Conservation (phyloP, 1,284 basidiomycete genomes). For the Coniophora puteana region DNA sequence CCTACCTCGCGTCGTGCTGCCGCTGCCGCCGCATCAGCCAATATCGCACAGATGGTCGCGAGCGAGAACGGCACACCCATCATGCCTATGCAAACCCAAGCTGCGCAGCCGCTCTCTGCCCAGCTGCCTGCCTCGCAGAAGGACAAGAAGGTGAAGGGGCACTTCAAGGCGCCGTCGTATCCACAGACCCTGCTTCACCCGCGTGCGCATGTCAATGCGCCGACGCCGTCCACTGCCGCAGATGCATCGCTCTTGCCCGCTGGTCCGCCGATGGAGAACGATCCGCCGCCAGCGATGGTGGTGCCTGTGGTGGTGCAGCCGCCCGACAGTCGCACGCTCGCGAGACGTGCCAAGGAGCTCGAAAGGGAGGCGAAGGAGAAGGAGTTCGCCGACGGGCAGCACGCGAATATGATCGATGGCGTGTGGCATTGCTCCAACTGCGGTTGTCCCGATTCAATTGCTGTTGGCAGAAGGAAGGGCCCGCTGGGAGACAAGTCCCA, state of each 20-base stretch:
- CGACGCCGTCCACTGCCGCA: slow-evolving; percentile 62
- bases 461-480: slow-evolving; percentile 82
- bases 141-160: slow-evolving; percentile 66
- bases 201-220: slow-evolving; percentile 52
- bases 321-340: slow-evolving; percentile 43
- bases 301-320: slow-evolving; percentile 31
- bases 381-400: slow-evolving; percentile 78
- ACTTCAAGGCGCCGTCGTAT: slow-evolving; percentile 68
- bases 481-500: slow-evolving; percentile 88
- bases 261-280: slow-evolving; percentile 41
- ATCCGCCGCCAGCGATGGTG: slow-evolving; percentile 40
- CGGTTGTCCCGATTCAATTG: slow-evolving; percentile 83
- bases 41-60: slow-evolving; percentile 81
- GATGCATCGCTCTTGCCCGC: slow-evolving; percentile 57
- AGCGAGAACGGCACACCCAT: slow-evolving; percentile 70
- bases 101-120: too few relatives aligned
- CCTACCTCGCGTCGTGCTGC: slow-evolving; percentile 77
- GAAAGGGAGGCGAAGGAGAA: slow-evolving; percentile 79
- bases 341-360: slow-evolving; percentile 65
- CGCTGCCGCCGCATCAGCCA: slow-evolving; percentile 77
- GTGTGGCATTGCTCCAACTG: slow-evolving; percentile 93
- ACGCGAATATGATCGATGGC: slow-evolving; percentile 77
- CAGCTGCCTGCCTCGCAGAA: slow-evolving; percentile 49
- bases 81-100: slow-evolving; percentile 48
- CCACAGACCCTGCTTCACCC: slow-evolving; percentile 52